Evolutionary conservation across 352 stramenopile genomes (phyloP).

Genomic region (Phytophthora macrochlamydospora): DNA sequence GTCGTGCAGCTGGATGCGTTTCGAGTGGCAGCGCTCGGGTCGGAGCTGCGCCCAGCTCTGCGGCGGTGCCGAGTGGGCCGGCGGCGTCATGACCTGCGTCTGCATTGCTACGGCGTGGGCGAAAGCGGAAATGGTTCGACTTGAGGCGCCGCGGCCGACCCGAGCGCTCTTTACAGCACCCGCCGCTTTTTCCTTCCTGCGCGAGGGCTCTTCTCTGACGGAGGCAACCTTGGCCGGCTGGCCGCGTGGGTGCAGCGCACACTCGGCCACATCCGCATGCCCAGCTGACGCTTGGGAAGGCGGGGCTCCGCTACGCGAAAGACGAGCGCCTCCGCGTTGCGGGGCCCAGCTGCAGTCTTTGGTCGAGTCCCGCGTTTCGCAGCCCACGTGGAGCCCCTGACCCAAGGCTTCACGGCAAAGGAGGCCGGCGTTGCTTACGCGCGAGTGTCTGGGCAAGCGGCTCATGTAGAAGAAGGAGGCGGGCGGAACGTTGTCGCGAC

Average conservation of each 20-base stretch:
- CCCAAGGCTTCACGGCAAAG: background rate
- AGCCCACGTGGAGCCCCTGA: background rate
- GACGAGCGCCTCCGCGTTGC: slow-evolving; percentile 15
- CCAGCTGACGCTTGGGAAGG: slow-evolving; percentile 36
- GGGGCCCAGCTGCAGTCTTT: background rate
- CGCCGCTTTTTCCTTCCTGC: slow-evolving; percentile 18
- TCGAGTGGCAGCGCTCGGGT: slow-evolving; percentile 32
- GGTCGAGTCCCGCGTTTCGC: slow-evolving; percentile 1
- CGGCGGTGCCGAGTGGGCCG: slow-evolving; percentile 20
- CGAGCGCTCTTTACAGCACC: slow-evolving; percentile 33
- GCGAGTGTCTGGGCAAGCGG: background rate
- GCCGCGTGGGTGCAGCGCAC: slow-evolving; percentile 29
- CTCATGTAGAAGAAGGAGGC: too few relatives aligned
- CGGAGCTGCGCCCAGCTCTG: slow-evolving; percentile 37
- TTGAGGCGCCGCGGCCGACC: slow-evolving; percentile 8
- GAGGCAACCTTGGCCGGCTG: slow-evolving; percentile 5
- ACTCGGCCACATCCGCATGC: slow-evolving; percentile 27
- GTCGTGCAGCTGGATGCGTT: slow-evolving; percentile 22
- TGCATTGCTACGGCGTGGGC: slow-evolving; percentile 11
- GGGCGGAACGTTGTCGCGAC: too few relatives aligned
- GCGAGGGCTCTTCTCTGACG: slow-evolving; percentile 25
- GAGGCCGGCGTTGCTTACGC: background rate
- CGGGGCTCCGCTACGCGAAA: slow-evolving; percentile 31
- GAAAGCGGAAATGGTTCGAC: slow-evolving; percentile 30
- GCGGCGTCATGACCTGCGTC: slow-evolving; percentile 24